Evolutionary conservation across 495 filamentous ascomycete species (phyloP).

Genomic region (Polyplosphaeria fusca): DNA sequence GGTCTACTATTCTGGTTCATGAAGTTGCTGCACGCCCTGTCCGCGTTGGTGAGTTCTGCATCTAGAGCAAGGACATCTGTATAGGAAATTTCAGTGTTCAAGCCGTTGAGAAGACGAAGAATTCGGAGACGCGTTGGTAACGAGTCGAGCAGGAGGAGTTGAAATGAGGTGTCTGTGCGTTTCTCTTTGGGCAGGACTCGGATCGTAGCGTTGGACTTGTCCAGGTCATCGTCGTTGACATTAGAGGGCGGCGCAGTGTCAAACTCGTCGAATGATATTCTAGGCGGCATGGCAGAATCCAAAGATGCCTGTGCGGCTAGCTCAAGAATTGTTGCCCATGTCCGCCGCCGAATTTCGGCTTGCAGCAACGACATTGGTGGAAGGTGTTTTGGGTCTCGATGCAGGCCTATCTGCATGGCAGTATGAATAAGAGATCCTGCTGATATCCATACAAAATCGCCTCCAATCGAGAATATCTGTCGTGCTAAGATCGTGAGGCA

Average conservation of each 20-base stretch:
- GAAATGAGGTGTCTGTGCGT: slow-evolving; percentile 53
- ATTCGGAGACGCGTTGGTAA: slow-evolving; percentile 51
- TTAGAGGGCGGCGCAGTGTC: slow-evolving; percentile 57
- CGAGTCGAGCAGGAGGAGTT: slow-evolving; percentile 49
- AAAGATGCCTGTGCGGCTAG: slow-evolving; percentile 55
- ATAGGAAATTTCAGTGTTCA: slow-evolving; percentile 2
- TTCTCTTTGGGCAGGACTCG: slow-evolving; percentile 37
- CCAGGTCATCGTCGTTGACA: slow-evolving; percentile 55
- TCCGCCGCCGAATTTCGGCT: slow-evolving; percentile 54
- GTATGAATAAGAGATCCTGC: slow-evolving; percentile 54
- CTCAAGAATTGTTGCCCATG: slow-evolving; percentile 65
- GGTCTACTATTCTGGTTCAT: not conserved
- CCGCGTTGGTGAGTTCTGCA: not conserved
- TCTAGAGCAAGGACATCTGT: not conserved
- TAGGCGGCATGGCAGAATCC: slow-evolving; percentile 54
- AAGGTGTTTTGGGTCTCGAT: slow-evolving; percentile 57
- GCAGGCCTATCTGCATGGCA: slow-evolving; percentile 58
- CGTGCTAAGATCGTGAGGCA: slow-evolving; percentile 55
- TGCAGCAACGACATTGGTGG: slow-evolving; percentile 47
- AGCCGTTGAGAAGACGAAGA: slow-evolving; percentile 18
- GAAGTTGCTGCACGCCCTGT: not conserved
- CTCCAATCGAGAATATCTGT: slow-evolving; percentile 50
- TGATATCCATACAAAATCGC: slow-evolving; percentile 56
- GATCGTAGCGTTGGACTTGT: slow-evolving; percentile 43
- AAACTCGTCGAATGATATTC: slow-evolving; percentile 50